A percentile compares a stretch with the other conserved stretches of the same genome.
phyloP scores from a whole-genome alignment of 2,329 filamentous ascomycete species.

The Alternaria sp. region DNA sequence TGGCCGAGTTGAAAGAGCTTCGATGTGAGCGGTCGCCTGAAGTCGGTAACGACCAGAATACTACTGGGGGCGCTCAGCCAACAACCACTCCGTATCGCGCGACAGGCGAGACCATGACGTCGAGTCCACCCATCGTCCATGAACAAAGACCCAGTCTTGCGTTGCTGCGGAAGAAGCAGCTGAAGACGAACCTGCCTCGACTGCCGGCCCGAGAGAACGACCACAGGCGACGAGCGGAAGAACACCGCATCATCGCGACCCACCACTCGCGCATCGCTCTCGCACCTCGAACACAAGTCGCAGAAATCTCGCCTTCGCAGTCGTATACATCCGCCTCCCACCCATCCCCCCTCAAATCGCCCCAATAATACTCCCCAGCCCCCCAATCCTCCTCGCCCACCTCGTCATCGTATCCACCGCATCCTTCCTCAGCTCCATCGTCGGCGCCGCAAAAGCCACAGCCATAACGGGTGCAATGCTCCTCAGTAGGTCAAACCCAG shows the following conservation, averaged over 20 bases:
- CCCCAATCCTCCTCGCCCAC: slow-evolving; percentile 29
- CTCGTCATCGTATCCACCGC: slow-evolving; percentile 31
- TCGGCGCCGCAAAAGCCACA: slow-evolving; percentile 28
- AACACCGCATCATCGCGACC: neutral
- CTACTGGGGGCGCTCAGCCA: neutral
- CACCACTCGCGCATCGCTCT: neutral
- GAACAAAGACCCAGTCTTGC: neutral
- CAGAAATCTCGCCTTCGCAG: neutral
- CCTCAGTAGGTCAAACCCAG: neutral
- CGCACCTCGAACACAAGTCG: no score
- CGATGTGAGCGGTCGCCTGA: neutral
- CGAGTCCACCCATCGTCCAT: neutral
- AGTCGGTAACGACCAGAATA: neutral
- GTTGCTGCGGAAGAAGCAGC: neutral
- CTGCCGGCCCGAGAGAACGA: neutral
- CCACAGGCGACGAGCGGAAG: neutral
- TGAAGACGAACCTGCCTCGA: neutral
- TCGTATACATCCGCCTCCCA: accelerated
- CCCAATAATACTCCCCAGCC: neutral
- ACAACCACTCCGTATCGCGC: neutral
- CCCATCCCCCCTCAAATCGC: neutral
- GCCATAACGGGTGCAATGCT: slow-evolving; percentile 28
- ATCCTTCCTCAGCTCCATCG: slow-evolving; percentile 11
- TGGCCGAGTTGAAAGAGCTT: no score
- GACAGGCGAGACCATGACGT: neutral